Base-by-base conservation (phyloP, 2,329 filamentous ascomycete species). In the Hypoxylon sp. region DNA sequence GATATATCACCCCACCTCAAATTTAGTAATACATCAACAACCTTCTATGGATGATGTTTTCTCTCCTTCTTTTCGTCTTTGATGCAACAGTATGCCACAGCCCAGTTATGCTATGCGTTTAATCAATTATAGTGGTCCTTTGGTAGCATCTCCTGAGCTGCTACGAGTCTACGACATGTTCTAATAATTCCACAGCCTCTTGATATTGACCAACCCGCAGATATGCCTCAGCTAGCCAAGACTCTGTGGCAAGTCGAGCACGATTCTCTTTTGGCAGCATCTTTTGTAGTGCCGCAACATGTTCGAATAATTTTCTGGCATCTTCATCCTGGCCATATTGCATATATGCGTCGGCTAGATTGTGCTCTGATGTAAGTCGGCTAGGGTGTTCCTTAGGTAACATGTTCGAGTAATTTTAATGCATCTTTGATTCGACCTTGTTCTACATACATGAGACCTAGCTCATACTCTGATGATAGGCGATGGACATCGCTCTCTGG, bases 401-500 rank as follows among this genome's bases (percentile, higher is more conserved):
- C 22, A 10, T 28, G 13, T 13, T 52, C 34, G 8, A 52, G 15
- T 11, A 41, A 17, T 24, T 28, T 10, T 4, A 52, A 19, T 5
- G 49, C 49, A 17, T 52, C n/a, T 4, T 43, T 4, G 20, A 43
- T 26, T 13, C n/a, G 49, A 4, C 49, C 34, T 11, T 52, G 22
- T 8, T 41, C 6, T 17, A 41, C 20, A 13, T 52, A 43, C 28
- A 34, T 22, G 22, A 11, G 11, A 8, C 54, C 59, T 4, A 62
- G 54, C n/a, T 7, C 15, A 3, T 58, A 19, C 48, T 58, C 43
- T n/a, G 67, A 59, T 6, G 26, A 4, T 26, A 65, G 20, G 56
- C 67, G 56, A 59, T n/a, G 1, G 2, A 19, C 8, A 39, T 71
- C 32, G 2, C 62, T 47, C 4, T 64, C 56, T 3, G 20, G 30